Conservation (phyloP, 2,329 filamentous ascomycete genomes). For the Fusarium citri region DNA sequence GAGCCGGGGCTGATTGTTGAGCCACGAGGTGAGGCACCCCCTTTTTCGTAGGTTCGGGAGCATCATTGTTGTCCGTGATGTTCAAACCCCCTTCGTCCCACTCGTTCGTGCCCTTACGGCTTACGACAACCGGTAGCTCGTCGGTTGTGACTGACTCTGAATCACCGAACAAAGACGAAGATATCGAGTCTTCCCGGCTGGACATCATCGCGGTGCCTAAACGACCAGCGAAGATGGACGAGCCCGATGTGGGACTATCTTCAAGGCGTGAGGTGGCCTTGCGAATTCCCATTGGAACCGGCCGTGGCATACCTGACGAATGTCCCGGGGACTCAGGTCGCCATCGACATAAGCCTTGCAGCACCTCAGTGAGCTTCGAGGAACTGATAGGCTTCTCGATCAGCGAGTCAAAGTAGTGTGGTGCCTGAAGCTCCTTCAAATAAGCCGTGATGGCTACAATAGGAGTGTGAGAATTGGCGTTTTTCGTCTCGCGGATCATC, state of each 20-base stretch:
- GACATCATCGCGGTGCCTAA: conserved; percentile 83
- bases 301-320: conserved; percentile 63
- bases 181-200: conserved; percentile 88
- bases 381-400: conserved; percentile 97
- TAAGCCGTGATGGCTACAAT: conserved; percentile 98
- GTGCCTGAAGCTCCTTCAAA: conserved; percentile 94
- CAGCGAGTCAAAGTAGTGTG: conserved; percentile 94
- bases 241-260: conserved; percentile 86
- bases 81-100: conserved; percentile 85
- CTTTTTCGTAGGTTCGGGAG: conserved; percentile 52
- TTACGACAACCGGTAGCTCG: conserved; percentile 80
- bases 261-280: conserved; percentile 73
- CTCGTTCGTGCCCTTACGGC: conserved; percentile 78
- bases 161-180: conserved; percentile 88
- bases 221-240: conserved; percentile 75
- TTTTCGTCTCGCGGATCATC: conserved; percentile 98
- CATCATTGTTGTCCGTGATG: conserved; percentile 68
- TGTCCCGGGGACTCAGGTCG: conserved; percentile 74
- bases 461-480: conserved; percentile 91
- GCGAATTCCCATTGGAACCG: conserved; percentile 72
- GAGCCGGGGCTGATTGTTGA: conserved; percentile 73
- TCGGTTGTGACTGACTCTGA: conserved; percentile 82
- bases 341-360: conserved; percentile 93
- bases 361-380: conserved; percentile 87
- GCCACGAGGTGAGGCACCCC: conserved; percentile 66